phyloP scores from a whole-genome alignment of 805 yeast genomes.

The Kodamaea lidongshanica region DNA sequence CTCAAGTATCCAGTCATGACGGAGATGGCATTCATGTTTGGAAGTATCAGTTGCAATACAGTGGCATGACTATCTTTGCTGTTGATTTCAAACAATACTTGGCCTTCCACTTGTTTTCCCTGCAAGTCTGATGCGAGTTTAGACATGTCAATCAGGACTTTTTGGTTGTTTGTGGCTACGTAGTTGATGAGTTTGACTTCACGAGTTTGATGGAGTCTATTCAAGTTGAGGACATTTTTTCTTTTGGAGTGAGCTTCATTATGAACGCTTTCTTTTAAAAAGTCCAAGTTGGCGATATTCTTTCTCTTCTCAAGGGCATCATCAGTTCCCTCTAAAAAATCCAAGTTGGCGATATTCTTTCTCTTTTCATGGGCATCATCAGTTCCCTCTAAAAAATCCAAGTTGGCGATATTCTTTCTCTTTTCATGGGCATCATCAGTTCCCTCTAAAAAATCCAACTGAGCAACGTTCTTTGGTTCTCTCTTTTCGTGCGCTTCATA shows the following conservation, averaged over 20 bases:
- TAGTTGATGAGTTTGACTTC: not conserved
- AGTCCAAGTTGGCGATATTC: constrained; percentile 3
- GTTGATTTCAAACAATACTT: constrained; percentile 12
- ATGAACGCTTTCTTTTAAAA: not conserved
- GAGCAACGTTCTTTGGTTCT: constrained; percentile 6
- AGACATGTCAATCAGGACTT: constrained; percentile 2
- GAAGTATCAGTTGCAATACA: constrained; percentile 31
- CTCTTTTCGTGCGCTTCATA: constrained; percentile 2
- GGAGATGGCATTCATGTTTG: constrained; percentile 38
- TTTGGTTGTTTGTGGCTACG: not conserved
- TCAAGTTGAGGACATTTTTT: constrained; percentile 5
- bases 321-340: not conserved
- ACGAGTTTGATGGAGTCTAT: constrained; percentile 2
- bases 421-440: constrained; percentile 1
- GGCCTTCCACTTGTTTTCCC: constrained; percentile 5
- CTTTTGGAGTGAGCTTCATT: constrained; percentile 2
- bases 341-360: too few species aligned
- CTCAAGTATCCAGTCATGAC: constrained; percentile 69
- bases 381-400: constrained; percentile 14
- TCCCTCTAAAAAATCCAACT: constrained; percentile 5
- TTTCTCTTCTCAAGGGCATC: not conserved
- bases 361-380: too few species aligned
- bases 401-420: constrained; percentile 5
- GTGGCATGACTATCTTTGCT: constrained; percentile 13
- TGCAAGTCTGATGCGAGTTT: constrained; percentile 2